Evolutionary conservation across 371 early-diverging fungal species (phyloP).

Genomic region (Apophysomyces ossiformis): DNA sequence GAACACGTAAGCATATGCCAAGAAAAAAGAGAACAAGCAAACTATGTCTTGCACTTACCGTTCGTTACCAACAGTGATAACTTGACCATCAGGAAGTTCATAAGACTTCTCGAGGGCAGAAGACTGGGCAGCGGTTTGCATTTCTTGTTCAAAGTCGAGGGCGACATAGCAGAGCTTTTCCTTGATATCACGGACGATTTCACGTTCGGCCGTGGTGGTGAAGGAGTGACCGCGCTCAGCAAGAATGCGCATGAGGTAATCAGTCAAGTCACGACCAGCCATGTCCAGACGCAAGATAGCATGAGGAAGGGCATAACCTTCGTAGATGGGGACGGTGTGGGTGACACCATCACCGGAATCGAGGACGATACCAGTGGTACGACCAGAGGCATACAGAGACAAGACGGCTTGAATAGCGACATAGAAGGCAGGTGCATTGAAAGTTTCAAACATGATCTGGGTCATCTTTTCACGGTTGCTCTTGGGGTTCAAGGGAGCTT

Average conservation of each 20-base stretch:
- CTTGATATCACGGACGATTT: conserved; percentile 99
- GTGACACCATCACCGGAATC: conserved; percentile 99
- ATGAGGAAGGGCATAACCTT: conserved; percentile 99
- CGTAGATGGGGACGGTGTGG: conserved; percentile 99
- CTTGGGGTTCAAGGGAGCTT: conserved; percentile 99
- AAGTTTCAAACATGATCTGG: conserved; percentile 99
- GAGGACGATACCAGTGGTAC: conserved; percentile 99
- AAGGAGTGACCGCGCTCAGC: conserved; percentile 99
- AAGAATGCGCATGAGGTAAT: conserved; percentile 96
- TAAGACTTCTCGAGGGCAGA: conserved; percentile 96
- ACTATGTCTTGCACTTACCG: conserved; percentile 49
- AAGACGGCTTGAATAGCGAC: conserved; percentile 99
- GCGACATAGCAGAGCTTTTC: conserved; percentile 99
- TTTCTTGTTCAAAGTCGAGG: conserved; percentile 98
- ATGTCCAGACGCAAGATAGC: conserved; percentile 98
- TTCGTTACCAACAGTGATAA: conserved; percentile 98
- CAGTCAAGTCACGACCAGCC: conserved; percentile 97
- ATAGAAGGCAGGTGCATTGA: conserved; percentile 99
- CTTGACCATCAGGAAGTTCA: conserved; percentile 99
- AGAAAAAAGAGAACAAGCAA: conserved; percentile 13
- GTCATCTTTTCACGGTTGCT: conserved; percentile 99
- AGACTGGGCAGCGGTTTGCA: conserved; percentile 93
- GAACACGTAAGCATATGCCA: neutral
- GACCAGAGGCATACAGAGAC: conserved; percentile 98
- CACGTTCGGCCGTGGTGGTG: conserved; percentile 99